Percentiles rank a stretch among this genome's conserved stretches.
Evolutionary conservation across 768 basidiomycete genomes (phyloP).

Genomic region (Boletus huronensis): DNA sequence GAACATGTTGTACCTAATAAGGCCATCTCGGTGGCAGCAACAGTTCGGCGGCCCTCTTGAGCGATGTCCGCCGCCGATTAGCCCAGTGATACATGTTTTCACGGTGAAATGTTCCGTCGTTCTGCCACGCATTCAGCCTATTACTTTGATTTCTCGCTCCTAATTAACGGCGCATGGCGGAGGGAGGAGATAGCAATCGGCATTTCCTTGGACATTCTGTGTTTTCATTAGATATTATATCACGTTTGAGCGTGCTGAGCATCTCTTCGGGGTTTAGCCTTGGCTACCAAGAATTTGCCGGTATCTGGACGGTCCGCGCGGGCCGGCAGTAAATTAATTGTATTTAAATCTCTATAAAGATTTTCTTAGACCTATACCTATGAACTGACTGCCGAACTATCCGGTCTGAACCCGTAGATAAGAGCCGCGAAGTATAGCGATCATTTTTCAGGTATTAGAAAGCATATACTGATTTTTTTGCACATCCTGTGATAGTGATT

Average conservation of each 20-base stretch:
- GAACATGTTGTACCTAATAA: constrained; percentile 7
- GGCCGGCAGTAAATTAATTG: background rate
- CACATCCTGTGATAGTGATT: background rate
- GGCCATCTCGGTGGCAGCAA: background rate
- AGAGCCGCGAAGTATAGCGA: background rate
- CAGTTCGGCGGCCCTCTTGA: background rate
- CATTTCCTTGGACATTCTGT: background rate
- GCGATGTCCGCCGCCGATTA: constrained; percentile 19
- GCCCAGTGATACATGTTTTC: background rate
- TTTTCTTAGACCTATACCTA: background rate
- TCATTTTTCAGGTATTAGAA: background rate
- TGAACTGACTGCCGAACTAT: background rate
- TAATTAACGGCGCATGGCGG: background rate
- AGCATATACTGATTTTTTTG: background rate
- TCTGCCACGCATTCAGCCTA: background rate
- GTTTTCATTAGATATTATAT: background rate
- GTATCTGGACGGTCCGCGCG: background rate
- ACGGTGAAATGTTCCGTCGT: background rate
- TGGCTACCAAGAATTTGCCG: too few relatives aligned
- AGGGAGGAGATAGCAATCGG: background rate
- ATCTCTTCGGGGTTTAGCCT: background rate
- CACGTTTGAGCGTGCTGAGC: background rate
- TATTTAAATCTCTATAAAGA: too few relatives aligned
- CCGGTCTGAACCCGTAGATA: background rate
- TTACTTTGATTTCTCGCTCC: background rate